These are phyloP conservation scores for Fraxinus velutina DNA, from an alignment of 305 asterid genomes.

Conservation along the genomic window DNA sequence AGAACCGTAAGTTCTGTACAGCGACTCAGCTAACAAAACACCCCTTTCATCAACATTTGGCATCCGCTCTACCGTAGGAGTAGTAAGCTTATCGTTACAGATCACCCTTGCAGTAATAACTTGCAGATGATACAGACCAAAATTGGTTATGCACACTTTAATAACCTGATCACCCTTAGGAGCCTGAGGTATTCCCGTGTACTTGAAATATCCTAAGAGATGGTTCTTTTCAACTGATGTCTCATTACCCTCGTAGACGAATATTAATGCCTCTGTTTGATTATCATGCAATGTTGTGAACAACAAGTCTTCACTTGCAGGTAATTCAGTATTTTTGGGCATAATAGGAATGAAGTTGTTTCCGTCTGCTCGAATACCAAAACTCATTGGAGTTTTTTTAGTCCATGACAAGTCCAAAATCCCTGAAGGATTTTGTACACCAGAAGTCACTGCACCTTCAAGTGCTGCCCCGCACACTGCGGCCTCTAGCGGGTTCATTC, in stretches of 20 bases:
- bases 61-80: slow-evolving; percentile 81
- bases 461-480: slow-evolving; percentile 91
- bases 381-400: slow-evolving; percentile 68
- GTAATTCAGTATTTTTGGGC: slow-evolving; percentile 60
- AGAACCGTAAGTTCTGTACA: slow-evolving; percentile 52
- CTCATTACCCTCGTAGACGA: slow-evolving; percentile 69
- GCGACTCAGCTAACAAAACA: slow-evolving; percentile 79
- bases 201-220: slow-evolving; percentile 74
- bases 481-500: slow-evolving; percentile 70
- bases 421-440: slow-evolving; percentile 75
- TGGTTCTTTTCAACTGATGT: slow-evolving; percentile 47
- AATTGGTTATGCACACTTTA: slow-evolving; percentile 65
- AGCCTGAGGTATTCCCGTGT: slow-evolving; percentile 64
- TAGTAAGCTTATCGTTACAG: slow-evolving; percentile 43
- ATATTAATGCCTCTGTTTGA: slow-evolving; percentile 64
- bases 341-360: slow-evolving; percentile 55
- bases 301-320: slow-evolving; percentile 55
- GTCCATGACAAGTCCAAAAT: slow-evolving; percentile 69
- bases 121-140: slow-evolving; percentile 56
- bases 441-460: slow-evolving; percentile 85
- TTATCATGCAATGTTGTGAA: slow-evolving; percentile 72
- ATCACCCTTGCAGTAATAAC: slow-evolving; percentile 52
- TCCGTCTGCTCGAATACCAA: slow-evolving; percentile 69
- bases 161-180: slow-evolving; percentile 74
- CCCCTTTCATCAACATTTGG: slow-evolving; percentile 86